Conservation (phyloP, 1,284 basidiomycete species). For the Psilocybe mexicana region DNA sequence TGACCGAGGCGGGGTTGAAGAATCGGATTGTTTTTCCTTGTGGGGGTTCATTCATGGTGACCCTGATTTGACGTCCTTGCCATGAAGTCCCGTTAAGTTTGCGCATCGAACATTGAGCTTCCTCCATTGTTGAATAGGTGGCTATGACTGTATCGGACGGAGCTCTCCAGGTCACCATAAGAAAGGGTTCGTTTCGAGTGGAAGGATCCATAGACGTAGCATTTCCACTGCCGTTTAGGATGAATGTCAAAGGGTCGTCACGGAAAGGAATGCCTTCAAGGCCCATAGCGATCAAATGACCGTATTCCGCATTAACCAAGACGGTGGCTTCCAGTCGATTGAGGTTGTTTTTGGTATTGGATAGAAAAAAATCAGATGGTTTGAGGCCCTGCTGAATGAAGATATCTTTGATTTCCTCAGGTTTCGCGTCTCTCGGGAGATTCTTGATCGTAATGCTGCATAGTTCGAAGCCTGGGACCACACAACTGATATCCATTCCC, state of each 20-base stretch:
- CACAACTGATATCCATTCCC: constrained; percentile 42
- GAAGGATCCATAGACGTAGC: constrained; percentile 41
- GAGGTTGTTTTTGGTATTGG: constrained; percentile 29
- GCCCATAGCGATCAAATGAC: constrained; percentile 35
- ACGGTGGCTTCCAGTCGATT: constrained; percentile 37
- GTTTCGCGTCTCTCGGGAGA: constrained; percentile 39
- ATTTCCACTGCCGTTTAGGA: constrained; percentile 36
- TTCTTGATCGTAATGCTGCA: constrained; percentile 44
- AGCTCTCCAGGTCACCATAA: constrained; percentile 45
- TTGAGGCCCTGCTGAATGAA: constrained; percentile 40
- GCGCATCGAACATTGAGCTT: constrained; percentile 30
- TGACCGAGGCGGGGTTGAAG: constrained; percentile 34
- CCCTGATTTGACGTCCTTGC: constrained; percentile 43
- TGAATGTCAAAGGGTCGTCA: constrained; percentile 38
- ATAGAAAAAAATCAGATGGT: constrained; percentile 32
- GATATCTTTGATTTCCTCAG: constrained; percentile 39
- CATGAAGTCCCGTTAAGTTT: constrained; percentile 34
- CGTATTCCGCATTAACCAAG: constrained; percentile 38
- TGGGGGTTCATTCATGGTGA: constrained; percentile 39
- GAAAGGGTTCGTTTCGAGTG: constrained; percentile 30
- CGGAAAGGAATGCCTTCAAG: constrained; percentile 47
- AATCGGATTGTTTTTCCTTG: constrained; percentile 20
- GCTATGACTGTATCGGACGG: constrained; percentile 42
- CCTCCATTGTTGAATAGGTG: constrained; percentile 32
- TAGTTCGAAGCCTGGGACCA: constrained; percentile 50